Conservation (phyloP, 1,284 basidiomycete genomes). For the Rugosomyces carneus region DNA sequence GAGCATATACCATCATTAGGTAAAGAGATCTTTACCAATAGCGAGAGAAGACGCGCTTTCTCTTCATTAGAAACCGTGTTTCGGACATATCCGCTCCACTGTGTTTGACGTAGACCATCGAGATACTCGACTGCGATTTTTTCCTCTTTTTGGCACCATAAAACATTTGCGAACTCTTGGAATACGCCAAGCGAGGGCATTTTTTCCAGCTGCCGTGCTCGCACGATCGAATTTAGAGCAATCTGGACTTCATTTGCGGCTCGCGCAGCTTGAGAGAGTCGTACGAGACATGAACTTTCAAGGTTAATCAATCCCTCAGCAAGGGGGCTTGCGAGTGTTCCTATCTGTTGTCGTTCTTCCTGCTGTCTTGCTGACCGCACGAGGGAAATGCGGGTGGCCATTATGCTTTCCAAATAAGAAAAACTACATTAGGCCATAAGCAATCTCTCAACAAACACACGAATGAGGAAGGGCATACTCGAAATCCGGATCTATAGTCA, state of each 20-base stretch:
- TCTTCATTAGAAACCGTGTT: slow-evolving; percentile 16
- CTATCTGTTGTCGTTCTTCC: slow-evolving; percentile 69
- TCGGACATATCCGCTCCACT: slow-evolving; percentile 14
- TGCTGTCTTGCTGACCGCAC: slow-evolving; percentile 61
- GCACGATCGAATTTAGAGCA: slow-evolving; percentile 80
- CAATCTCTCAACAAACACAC: background rate
- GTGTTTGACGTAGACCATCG: slow-evolving; percentile 28
- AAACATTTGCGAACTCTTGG: slow-evolving; percentile 82
- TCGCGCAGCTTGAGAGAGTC: slow-evolving; percentile 72
- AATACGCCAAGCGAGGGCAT: slow-evolving; percentile 49
- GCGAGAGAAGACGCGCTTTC: slow-evolving; percentile 49
- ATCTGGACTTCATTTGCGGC: slow-evolving; percentile 68
- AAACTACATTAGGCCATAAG: slow-evolving; percentile 48
- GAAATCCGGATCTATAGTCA: slow-evolving; percentile 47
- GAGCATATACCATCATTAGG: background rate
- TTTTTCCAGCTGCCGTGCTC: slow-evolving; percentile 61
- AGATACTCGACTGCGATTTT: slow-evolving; percentile 78
- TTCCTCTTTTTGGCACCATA: slow-evolving; percentile 87
- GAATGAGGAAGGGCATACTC: slow-evolving; percentile 44
- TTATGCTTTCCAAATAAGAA: slow-evolving; percentile 66
- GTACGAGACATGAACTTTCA: slow-evolving; percentile 69
- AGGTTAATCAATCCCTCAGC: slow-evolving; percentile 47
- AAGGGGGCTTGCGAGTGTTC: slow-evolving; percentile 56
- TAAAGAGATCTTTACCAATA: slow-evolving; percentile 42
- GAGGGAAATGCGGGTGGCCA: slow-evolving; percentile 82